Conservation (phyloP, 768 basidiomycete genomes). For the Hortiboletus campestris region DNA sequence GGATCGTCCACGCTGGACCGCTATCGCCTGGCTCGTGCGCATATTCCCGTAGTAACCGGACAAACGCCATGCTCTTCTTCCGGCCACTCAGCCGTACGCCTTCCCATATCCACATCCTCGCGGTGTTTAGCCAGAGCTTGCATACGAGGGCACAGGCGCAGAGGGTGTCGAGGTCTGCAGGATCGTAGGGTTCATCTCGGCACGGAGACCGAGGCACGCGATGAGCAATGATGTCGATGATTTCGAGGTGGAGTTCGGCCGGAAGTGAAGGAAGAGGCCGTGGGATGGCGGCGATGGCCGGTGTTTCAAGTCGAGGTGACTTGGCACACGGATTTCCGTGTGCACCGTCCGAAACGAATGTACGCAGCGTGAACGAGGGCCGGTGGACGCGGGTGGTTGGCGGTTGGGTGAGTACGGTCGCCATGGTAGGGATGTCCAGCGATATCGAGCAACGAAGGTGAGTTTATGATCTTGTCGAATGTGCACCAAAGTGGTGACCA, state of each 20-base stretch:
- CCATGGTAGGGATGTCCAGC: conserved; percentile 9
- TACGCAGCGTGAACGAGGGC: conserved; percentile 1
- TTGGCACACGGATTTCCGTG: background rate
- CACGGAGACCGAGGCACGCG: conserved; percentile 10
- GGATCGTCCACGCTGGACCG: conserved; percentile 35
- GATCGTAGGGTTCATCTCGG: conserved; percentile 14
- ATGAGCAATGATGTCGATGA: conserved; percentile 26
- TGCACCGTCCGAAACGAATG: background rate
- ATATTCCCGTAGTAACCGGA: conserved; percentile 21
- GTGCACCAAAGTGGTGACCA: background rate
- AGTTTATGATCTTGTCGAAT: conserved; percentile 6
- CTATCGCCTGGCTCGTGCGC: conserved; percentile 27
- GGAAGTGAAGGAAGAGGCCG: conserved; percentile 21
- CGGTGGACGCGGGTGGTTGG: conserved; percentile 1
- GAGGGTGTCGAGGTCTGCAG: conserved; percentile 18
- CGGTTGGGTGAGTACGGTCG: conserved; percentile 6
- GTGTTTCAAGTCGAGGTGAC: background rate
- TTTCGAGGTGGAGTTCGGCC: conserved; percentile 30
- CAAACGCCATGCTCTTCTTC: conserved; percentile 21
- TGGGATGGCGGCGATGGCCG: conserved; percentile 3
- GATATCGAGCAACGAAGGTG: conserved; percentile 2
- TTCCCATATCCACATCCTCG: conserved; percentile 25
- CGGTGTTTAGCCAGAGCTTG: conserved; percentile 29
- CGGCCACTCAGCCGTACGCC: conserved; percentile 18
- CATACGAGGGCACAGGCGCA: conserved; percentile 30